These are phyloP conservation scores for Xeromyces bisporus DNA, from an alignment of 495 filamentous ascomycete genomes.

Conservation along the genomic window DNA sequence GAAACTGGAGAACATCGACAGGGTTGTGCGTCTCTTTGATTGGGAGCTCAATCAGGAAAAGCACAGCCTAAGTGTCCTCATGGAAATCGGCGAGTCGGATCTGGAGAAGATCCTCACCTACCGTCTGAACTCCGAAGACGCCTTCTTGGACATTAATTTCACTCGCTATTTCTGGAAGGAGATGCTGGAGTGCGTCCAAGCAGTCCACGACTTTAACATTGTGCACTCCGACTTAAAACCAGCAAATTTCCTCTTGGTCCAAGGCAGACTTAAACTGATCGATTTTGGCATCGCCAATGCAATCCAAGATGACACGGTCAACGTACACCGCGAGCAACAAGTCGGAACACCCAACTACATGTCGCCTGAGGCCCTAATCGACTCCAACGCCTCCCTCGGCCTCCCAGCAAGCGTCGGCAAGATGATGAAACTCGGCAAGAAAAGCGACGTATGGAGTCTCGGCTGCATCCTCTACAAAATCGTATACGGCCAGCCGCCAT, in stretches of 20 bases:
- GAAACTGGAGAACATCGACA: conserved; percentile 64
- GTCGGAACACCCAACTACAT: conserved; percentile 97
- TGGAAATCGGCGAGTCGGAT: conserved; percentile 97
- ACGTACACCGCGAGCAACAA: conserved; percentile 89
- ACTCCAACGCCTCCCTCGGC: conserved; percentile 55
- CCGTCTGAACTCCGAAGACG: conserved; percentile 52
- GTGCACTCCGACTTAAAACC: conserved; percentile 96
- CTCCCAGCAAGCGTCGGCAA: conserved; percentile 44
- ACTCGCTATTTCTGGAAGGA: conserved; percentile 97
- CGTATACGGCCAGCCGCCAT: conserved; percentile 84
- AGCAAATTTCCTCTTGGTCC: conserved; percentile 80
- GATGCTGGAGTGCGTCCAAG: conserved; percentile 88
- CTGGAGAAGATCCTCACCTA: conserved; percentile 70
- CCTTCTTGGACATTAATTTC: conserved; percentile 69
- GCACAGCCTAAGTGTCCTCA: conserved; percentile 73
- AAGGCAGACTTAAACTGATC: conserved; percentile 71
- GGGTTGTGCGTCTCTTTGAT: conserved; percentile 79
- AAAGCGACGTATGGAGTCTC: conserved; percentile 88
- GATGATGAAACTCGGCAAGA: conserved; percentile 89
- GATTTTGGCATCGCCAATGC: conserved; percentile 97
- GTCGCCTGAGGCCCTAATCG: conserved; percentile 84
- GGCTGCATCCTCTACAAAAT: conserved; percentile 97
- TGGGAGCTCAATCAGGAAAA: conserved; percentile 86
- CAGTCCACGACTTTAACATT: conserved; percentile 76
- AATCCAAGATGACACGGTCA: conserved; percentile 91